Conservation (phyloP, 345 rosid genomes). For the Lepidium sativum region DNA sequence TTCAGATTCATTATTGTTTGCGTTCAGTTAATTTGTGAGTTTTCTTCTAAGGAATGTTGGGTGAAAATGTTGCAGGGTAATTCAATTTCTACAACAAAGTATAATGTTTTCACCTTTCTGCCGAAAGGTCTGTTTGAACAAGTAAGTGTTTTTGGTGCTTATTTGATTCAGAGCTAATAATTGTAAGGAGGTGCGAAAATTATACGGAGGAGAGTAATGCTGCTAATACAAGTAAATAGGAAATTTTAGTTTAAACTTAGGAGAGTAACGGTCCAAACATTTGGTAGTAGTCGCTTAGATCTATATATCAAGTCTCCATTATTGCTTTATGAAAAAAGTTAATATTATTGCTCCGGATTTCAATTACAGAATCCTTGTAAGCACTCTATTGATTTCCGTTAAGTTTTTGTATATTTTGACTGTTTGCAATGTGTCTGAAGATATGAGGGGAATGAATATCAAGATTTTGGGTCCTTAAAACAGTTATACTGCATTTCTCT, state of each 20-base stretch:
- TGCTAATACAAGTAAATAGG: background rate
- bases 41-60: background rate
- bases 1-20: background rate
- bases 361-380: background rate
- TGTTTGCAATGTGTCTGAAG: background rate
- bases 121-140: constrained; percentile 99
- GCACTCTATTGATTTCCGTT: background rate
- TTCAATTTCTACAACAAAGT: constrained; percentile 91
- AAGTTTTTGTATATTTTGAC: background rate
- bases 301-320: background rate
- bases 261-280: background rate
- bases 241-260: background rate
- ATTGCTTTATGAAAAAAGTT: background rate
- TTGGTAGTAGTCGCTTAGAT: background rate
- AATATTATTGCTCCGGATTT: background rate
- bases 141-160: constrained; percentile 39
- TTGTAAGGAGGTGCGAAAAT: background rate
- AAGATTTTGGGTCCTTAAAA: background rate
- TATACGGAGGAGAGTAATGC: background rate
- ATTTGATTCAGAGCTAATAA: background rate
- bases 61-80: constrained; percentile 63
- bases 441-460: background rate
- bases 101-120: constrained; percentile 84
- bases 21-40: constrained; percentile 8
- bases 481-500: background rate